Base-by-base conservation (phyloP, 2,329 filamentous ascomycete genomes). In the Pyrenochaeta sp. region DNA sequence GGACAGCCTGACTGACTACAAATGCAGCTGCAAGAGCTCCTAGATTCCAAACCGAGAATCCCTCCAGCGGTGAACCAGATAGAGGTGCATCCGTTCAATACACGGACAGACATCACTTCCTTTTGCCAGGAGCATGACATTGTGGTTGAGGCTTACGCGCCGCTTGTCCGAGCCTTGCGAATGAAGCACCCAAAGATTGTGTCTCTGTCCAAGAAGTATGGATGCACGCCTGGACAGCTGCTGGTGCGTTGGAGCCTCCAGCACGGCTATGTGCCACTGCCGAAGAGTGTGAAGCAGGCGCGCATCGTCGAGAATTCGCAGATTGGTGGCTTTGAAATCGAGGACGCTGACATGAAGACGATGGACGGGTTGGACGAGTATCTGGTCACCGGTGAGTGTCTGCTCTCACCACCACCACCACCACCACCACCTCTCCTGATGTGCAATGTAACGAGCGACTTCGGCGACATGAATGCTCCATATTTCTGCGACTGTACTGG, bases 61-160 rank as follows among this genome's bases (percentile, higher is more conserved):
- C 73, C 79, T 9, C 90, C 91, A 0, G 84, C 86, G 1, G 85
- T 94, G 45, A 94, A 94, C 67, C 91, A 95, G 77, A 88, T 93
- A 64, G 73, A 94, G 72, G 83, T 93, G 1, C 90, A 94, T 57
- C 90, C 90, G 0, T 95, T 94, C 83, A 91, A 93, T 72, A 92
- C 89, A 1, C 85, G 88, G 46, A 81, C 79, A 0, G 81, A 82
- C 32, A 92, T 95, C 58, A 83, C 86, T 0, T 80, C 83, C 11
- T 87, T 85, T 63, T 91, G 91, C 67, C 81, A 85, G 51, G 77
- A 84, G 55, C 79, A 93, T 59, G 78, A 80, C 32, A 92, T 95
- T 51, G 77, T 88, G 0, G 82, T 95, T 1, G 87, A 95, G 75
- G 91, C 91, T 0, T 96, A 95, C 61, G 90, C 90, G 6, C 91